Conservation (phyloP, 768 basidiomycete genomes). For the Nidularia pulvinata region DNA sequence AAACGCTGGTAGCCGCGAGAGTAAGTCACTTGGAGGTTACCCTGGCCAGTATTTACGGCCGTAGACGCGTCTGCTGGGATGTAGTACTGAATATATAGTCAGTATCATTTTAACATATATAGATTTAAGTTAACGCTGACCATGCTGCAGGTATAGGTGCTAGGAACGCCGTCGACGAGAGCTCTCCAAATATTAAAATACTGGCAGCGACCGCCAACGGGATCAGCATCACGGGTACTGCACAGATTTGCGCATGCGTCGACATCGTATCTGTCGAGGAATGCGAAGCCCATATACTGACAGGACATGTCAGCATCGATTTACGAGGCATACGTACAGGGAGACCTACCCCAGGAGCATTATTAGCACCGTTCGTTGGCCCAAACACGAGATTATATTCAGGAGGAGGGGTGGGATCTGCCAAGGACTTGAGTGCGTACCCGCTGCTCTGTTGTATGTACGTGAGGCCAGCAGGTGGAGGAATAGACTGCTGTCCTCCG, state of each 20-base stretch:
- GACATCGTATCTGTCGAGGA: constrained; percentile 46
- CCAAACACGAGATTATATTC: constrained; percentile 49
- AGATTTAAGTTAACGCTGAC: constrained; percentile 19
- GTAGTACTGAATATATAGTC: constrained; percentile 33
- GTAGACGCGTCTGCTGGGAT: constrained; percentile 38
- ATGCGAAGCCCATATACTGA: constrained; percentile 53
- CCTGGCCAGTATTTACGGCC: constrained; percentile 46
- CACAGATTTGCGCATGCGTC: constrained; percentile 42
- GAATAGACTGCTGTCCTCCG: constrained; percentile 39
- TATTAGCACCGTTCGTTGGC: constrained; percentile 44
- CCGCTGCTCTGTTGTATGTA: constrained; percentile 45
- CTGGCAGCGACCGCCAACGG: constrained; percentile 40
- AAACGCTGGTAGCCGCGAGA: constrained; percentile 45
- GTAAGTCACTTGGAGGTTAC: constrained; percentile 40
- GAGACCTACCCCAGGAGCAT: constrained; percentile 36
- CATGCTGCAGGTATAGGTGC: constrained; percentile 49
- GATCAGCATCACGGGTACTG: constrained; percentile 38
- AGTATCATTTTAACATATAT: not conserved
- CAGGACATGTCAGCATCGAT: not conserved
- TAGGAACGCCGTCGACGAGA: constrained; percentile 40
- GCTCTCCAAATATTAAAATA: constrained; percentile 58
- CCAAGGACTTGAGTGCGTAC: constrained; percentile 30
- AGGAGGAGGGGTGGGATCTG: constrained; percentile 34
- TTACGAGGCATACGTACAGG: not conserved
- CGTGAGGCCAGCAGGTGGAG: constrained; percentile 29